Conservation (phyloP, 371 early-diverging fungal genomes). For the Fennellomyces sp. region DNA sequence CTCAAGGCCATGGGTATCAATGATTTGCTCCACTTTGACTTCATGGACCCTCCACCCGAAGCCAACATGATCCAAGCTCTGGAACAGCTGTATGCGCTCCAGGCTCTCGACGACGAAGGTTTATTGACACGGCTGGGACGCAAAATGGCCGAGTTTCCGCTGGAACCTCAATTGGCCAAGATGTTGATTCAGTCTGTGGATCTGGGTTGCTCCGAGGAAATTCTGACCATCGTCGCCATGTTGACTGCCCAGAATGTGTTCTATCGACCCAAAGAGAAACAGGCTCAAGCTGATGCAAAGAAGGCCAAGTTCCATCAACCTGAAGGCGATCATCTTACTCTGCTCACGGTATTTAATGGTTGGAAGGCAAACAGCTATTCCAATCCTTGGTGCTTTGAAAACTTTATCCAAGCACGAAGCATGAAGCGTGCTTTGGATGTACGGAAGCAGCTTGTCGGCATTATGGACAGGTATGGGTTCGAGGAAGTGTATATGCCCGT, state of each 20-base stretch:
- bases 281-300: conserved; percentile 90
- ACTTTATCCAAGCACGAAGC: conserved; percentile 90
- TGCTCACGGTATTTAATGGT: conserved; percentile 94
- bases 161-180: conserved; percentile 92
- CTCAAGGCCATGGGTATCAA: conserved; percentile 97
- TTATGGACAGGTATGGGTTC: conserved; percentile 80
- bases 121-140: conserved; percentile 89
- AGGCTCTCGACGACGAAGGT: conserved; percentile 95
- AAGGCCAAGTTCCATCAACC: conserved; percentile 98
- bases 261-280: conserved; percentile 96
- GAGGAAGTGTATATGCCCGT: not conserved
- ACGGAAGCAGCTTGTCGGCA: conserved; percentile 93
- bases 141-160: conserved; percentile 98
- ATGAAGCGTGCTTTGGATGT: conserved; percentile 93
- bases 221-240: conserved; percentile 97
- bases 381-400: conserved; percentile 96
- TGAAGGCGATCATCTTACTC: conserved; percentile 97
- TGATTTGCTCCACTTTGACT: conserved; percentile 94
- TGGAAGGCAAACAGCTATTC: conserved; percentile 90
- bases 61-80: conserved; percentile 93
- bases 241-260: conserved; percentile 92
- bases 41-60: conserved; percentile 97
- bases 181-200: conserved; percentile 92
- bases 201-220: conserved; percentile 93
- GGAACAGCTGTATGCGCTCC: conserved; percentile 91